Conservation (phyloP, 192 early-diverging fungal genomes). For the Coemansia sp. region DNA sequence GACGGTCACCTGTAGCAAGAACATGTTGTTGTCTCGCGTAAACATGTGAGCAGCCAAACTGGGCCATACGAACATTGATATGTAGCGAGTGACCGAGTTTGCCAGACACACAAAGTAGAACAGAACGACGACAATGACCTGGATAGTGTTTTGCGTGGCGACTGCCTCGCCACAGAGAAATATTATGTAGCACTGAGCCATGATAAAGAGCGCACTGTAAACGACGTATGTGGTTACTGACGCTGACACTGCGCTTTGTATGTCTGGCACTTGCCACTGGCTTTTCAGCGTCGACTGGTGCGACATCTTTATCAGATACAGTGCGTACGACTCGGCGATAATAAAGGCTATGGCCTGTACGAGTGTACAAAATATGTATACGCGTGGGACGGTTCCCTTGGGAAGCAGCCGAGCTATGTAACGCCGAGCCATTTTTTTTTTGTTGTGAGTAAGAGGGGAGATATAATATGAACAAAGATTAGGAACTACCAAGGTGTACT, state of each 20-base stretch:
- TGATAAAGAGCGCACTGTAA: conserved; percentile 52
- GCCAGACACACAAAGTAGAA: conserved; percentile 48
- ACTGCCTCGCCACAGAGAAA: conserved; percentile 47
- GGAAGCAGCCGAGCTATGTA: conserved; percentile 18
- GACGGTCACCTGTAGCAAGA: conserved; percentile 42
- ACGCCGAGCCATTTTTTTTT: not conserved
- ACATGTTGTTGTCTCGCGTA: conserved; percentile 39
- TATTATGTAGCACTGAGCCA: conserved; percentile 48
- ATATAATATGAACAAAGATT: not conserved
- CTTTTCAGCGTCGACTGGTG: conserved; percentile 11
- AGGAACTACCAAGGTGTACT: not conserved
- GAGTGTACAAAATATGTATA: conserved; percentile 31
- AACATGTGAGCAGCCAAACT: conserved; percentile 46
- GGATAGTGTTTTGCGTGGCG: conserved; percentile 45
- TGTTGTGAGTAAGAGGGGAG: not conserved
- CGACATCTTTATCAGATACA: conserved; percentile 31
- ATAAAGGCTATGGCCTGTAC: conserved; percentile 43
- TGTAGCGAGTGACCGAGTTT: conserved; percentile 30
- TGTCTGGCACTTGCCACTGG: conserved; percentile 41
- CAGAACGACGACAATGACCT: conserved; percentile 45
- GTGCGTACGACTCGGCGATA: conserved; percentile 42
- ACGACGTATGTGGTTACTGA: conserved; percentile 50
- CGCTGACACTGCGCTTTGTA: conserved; percentile 37
- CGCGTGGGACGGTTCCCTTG: conserved; percentile 28
- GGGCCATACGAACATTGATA: conserved; percentile 40